Base-by-base conservation (phyloP, 805 yeast genomes). In the Jamesozyma hellenica region DNA sequence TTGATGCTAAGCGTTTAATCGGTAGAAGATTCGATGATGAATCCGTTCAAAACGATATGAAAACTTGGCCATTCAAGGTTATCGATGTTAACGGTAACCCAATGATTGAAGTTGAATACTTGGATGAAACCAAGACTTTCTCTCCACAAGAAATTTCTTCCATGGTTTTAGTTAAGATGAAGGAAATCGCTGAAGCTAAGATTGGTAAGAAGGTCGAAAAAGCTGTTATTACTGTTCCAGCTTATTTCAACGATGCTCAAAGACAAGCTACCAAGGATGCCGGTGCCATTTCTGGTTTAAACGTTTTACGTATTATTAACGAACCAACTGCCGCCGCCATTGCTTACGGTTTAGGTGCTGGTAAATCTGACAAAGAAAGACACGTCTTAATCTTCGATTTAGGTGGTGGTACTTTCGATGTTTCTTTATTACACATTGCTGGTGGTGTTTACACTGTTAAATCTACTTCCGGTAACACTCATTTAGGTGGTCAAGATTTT, bases 391-490 rank as follows among this genome's bases (percentile, higher is more conserved):
- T 87, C 65, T 87, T 86, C 74, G 96, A 87, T 70, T 79, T 87
- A 65, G 96, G 96, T 77, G 96, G 96, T 73, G 96, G 96, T 79
- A 87, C 96, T 64, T 87, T 87, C 73, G 59, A 87, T 83, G 96
- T 87, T 42, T 88, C 96, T 38, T 75, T 87, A 50, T 75, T 84
- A 64, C 79, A 88, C 65, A 84, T 87, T 61, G 94, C 86, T 63
- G 96, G 87, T 63, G 96, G 96, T 71, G 85, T 87, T 60, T 87
- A 87, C 75, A 90, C 87, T 66, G 96, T 87, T 58, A 87, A 87
- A 76, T 87, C 96, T 53, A 87, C 96, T 54, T 95, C 96, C 60
- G 97, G 97, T 85, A 96, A 88, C 74, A 88, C 97, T 57, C 97
- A 88, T 72, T 81, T 88, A 73, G 97, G 97, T 79, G 97, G 97